Evolutionary conservation across 2,329 filamentous ascomycete genomes (phyloP).

Genomic region (Fonsecaea multimorphosa): DNA sequence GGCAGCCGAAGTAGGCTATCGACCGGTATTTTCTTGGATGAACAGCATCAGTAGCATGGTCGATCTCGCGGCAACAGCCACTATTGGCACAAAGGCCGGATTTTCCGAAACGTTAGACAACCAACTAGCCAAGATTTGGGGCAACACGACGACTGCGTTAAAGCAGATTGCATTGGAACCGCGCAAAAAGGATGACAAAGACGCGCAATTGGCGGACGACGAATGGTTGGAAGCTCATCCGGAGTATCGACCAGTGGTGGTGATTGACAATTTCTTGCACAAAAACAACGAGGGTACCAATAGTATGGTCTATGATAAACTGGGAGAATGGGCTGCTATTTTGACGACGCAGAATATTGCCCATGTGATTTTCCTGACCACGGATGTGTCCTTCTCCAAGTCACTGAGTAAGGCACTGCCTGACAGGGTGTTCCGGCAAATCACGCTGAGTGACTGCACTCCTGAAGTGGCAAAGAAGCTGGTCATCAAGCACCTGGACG

Average conservation of each 20-base stretch:
- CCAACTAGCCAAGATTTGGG: slow-evolving; percentile 86
- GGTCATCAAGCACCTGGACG: slow-evolving; percentile 79
- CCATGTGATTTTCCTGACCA: slow-evolving; percentile 93
- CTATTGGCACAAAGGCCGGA: slow-evolving; percentile 90
- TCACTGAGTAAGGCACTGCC: slow-evolving; percentile 84
- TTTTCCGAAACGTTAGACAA: slow-evolving; percentile 92
- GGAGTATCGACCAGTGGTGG: slow-evolving; percentile 78
- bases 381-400: slow-evolving; percentile 87
- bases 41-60: slow-evolving; percentile 92
- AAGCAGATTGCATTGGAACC: slow-evolving; percentile 75
- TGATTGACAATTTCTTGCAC: slow-evolving; percentile 91
- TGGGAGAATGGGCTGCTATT: slow-evolving; percentile 87
- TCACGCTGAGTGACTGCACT: slow-evolving; percentile 83
- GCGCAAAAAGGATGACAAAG: slow-evolving; percentile 74
- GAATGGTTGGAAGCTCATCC: slow-evolving; percentile 90
- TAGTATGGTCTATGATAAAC: slow-evolving; percentile 72
- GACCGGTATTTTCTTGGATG: slow-evolving; percentile 94
- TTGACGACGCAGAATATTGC: slow-evolving; percentile 87
- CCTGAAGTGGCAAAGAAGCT: slow-evolving; percentile 87
- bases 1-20: slow-evolving; percentile 83
- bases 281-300: slow-evolving; percentile 70
- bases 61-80: slow-evolving; percentile 90
- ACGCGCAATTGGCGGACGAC: slow-evolving; percentile 75
- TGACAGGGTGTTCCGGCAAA: slow-evolving; percentile 85
- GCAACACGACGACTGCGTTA: slow-evolving; percentile 79